Conservation (phyloP, 2,329 filamentous ascomycete species). For the Bimuria novae-zelandiae region DNA sequence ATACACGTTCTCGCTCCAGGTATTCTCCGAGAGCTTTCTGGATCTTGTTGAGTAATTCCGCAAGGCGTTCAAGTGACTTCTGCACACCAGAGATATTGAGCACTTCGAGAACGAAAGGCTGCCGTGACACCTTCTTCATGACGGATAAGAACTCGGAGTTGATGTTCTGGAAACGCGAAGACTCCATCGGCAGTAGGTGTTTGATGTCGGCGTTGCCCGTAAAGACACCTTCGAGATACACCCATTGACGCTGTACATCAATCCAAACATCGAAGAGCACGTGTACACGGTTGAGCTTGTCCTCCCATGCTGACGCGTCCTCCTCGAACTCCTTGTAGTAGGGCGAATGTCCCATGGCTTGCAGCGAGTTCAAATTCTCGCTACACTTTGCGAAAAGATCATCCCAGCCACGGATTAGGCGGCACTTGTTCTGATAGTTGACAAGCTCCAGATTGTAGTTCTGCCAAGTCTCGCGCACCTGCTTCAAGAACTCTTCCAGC, state of each 20-base stretch:
- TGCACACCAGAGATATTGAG: conserved; percentile 95
- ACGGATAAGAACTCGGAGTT: conserved; percentile 99
- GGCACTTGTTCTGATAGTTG: conserved; percentile 97
- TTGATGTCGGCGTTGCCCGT: conserved; percentile 99
- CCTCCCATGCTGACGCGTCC: conserved; percentile 94
- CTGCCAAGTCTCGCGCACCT: conserved; percentile 95
- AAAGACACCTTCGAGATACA: conserved; percentile 98
- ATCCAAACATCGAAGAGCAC: conserved; percentile 99
- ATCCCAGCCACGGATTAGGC: conserved; percentile 96
- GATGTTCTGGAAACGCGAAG: conserved; percentile 97
- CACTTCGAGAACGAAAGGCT: conserved; percentile 92
- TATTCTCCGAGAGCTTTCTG: conserved; percentile 99
- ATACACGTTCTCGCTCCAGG: conserved; percentile 94
- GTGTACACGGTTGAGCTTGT: conserved; percentile 95
- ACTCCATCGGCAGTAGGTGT: conserved; percentile 93
- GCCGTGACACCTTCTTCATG: conserved; percentile 99
- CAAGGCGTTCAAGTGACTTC: conserved; percentile 91
- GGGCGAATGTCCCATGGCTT: conserved; percentile 98
- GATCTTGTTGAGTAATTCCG: conserved; percentile 98
- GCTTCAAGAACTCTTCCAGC: conserved; percentile 93
- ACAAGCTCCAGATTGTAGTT: conserved; percentile 93
- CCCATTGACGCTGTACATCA: conserved; percentile 99
- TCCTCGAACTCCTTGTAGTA: conserved; percentile 99
- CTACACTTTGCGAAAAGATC: conserved; percentile 98
- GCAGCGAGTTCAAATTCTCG: conserved; percentile 94